Conservation (phyloP, 2,329 filamentous ascomycete genomes). For the Fusarium transvaalense region DNA sequence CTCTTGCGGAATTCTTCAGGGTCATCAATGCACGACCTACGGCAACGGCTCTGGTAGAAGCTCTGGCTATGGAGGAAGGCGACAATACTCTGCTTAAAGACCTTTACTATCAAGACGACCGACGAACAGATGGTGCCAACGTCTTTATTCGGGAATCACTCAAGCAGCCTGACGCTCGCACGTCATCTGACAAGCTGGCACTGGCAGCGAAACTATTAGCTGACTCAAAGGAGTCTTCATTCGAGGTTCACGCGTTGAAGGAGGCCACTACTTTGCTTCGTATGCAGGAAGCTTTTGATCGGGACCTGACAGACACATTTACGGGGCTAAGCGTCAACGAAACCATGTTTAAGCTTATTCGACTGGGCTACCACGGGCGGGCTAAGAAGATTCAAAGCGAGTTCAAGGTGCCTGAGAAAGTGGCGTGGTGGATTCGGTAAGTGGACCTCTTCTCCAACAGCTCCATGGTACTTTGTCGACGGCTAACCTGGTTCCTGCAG, state of each 20-base stretch:
- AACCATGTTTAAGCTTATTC: conserved; percentile 89
- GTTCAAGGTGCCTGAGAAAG: conserved; percentile 93
- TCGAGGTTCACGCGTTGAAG: conserved; percentile 80
- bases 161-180: conserved; percentile 75
- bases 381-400: conserved; percentile 90
- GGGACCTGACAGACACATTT: conserved; percentile 82
- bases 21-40: conserved; percentile 87
- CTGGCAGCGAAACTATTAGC: conserved; percentile 84
- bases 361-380: conserved; percentile 83
- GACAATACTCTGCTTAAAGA: conserved; percentile 92
- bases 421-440: conserved; percentile 84
- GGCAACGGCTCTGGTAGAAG: conserved; percentile 90
- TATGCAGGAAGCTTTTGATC: conserved; percentile 88
- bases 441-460: conserved; percentile 44
- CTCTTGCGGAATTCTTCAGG: conserved; percentile 91
- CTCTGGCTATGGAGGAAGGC: conserved; percentile 75
- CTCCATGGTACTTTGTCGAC: conserved; percentile 23
- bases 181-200: conserved; percentile 87
- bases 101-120: conserved; percentile 96
- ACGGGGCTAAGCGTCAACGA: conserved; percentile 89
- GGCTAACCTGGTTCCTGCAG: conserved; percentile 57
- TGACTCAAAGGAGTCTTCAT: conserved; percentile 82
- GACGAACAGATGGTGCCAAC: conserved; percentile 86
- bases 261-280: conserved; percentile 84
- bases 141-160: conserved; percentile 89